Evolutionary conservation across 495 filamentous ascomycete genomes (phyloP), one percentile per base, ranked within the genome.

Genomic region (Penicillium taxi): DNA sequence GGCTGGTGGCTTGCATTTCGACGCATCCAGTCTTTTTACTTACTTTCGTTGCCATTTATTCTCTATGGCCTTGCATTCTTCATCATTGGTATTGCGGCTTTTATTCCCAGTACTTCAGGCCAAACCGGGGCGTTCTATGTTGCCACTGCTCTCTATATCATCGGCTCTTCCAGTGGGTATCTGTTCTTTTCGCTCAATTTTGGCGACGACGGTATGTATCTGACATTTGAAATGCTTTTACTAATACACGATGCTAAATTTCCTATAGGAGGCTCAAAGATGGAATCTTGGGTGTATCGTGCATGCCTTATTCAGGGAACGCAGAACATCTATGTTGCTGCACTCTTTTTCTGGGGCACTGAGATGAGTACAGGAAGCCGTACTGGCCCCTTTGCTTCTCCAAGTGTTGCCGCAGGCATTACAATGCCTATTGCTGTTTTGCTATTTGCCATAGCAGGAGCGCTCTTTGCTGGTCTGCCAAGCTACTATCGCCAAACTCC

Each of bases 1-100:
- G 18, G 75, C 6, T 85, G 81, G 81, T 84, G 78, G 77, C 59
- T 67, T 30, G 45, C 80, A 31, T 82, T 81, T 61, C 73, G 81
- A 9, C 65, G 56, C 30, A 65, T 74, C 52, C 74, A 76, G 50
- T 77, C 79, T 0, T 67, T 77, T 11, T 73, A 73, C 30, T 69
- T 73, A 5, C 64, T 84, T 2, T 72, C 73, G 2, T 48, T 72
- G 3, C 64, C 80, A 22, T 84, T 77, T 69, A 46, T 78, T 45
- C 63, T 82, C 42, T 85, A 80, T 37, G 80, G 78, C 9, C 38
- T 73, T 0, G 78, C 78, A 5, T 84, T 85, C 56, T 58, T 82
- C 39, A 54, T 84, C 6, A 71, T 85, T 23, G 81, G 80, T 5
- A 46, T 82, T 14, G 73, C 78, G 11, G 78, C 78, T 18, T 75